Evolutionary conservation across 2,329 filamentous ascomycete genomes (phyloP).

Genomic region (Magnaporthales sp.): DNA sequence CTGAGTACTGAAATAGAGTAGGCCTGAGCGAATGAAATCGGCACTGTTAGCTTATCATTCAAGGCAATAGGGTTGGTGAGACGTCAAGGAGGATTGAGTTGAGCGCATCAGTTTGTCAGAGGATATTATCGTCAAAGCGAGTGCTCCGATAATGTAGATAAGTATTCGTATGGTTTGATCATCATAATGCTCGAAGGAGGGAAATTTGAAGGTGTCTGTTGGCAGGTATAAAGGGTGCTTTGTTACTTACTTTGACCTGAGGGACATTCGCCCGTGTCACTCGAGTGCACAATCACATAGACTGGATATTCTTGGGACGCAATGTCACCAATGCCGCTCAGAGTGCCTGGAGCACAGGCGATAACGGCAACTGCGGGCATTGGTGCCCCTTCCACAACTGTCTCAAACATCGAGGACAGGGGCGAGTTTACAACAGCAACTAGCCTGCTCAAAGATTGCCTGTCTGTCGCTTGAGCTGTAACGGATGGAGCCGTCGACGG

Average conservation of each 20-base stretch:
- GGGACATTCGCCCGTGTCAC: conserved; percentile 89
- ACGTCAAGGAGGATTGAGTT: conserved; percentile 18
- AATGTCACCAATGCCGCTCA: conserved; percentile 24
- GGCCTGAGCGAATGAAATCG: conserved; percentile 14
- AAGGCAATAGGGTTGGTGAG: conserved; percentile 12
- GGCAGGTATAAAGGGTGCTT: background rate
- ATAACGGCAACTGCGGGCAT: conserved; percentile 65
- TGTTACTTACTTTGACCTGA: conserved; percentile 73
- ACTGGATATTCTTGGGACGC: conserved; percentile 33
- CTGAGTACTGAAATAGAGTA: conserved; percentile 31
- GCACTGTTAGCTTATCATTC: conserved; percentile 13
- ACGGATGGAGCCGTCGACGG: background rate
- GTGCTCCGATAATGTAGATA: conserved; percentile 99
- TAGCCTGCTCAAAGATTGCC: conserved; percentile 35
- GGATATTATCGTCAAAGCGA: conserved; percentile 72
- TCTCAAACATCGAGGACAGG: conserved; percentile 58
- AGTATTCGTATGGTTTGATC: conserved; percentile 78
- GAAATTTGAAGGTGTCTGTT: background rate
- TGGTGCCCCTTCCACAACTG: conserved; percentile 65
- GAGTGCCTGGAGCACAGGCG: conserved; percentile 49
- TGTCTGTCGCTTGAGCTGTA: background rate
- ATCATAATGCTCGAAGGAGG: conserved; percentile 54
- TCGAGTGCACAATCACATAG: conserved; percentile 68
- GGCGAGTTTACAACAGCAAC: conserved; percentile 62
- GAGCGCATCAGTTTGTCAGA: conserved; percentile 77